These are phyloP conservation scores for Pyrenochaeta sp. DNA, from an alignment of 2,329 filamentous ascomycete genomes.

Conservation along the genomic window DNA sequence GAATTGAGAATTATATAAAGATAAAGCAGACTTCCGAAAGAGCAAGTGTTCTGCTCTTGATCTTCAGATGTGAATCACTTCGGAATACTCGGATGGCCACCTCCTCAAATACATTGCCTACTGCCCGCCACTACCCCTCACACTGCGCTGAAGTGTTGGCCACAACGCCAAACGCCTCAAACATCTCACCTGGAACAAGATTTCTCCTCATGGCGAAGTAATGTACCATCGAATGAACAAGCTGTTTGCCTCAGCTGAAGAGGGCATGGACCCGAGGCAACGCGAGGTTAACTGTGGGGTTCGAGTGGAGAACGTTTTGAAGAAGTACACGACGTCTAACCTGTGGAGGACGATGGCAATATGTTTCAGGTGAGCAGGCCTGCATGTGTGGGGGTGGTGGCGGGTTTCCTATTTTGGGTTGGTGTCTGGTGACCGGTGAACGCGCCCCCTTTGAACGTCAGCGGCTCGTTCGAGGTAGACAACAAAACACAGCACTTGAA, in stretches of 20 bases:
- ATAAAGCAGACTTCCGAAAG: not conserved
- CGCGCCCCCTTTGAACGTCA: too few species aligned
- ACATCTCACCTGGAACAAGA: not conserved
- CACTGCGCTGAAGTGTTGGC: not conserved
- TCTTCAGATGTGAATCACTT: not conserved
- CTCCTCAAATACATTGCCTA: not conserved
- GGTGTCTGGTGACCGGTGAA: constrained; percentile 4
- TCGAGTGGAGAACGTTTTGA: not conserved
- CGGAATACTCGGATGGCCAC: not conserved
- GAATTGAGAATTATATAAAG: too few species aligned
- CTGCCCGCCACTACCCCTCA: not conserved
- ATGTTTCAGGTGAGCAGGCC: constrained; percentile 4
- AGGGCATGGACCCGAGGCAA: not conserved
- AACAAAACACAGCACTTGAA: too few species aligned
- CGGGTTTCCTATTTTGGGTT: not conserved
- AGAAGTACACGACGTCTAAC: not conserved
- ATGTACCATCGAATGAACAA: not conserved
- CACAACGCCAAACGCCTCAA: not conserved
- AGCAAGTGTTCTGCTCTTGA: not conserved
- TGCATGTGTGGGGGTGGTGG: not conserved
- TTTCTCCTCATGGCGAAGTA: too few species aligned
- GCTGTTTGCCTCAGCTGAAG: not conserved
- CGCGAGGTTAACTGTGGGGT: not conserved
- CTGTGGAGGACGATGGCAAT: not conserved
- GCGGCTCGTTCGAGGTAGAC: too few species aligned